Conservation (phyloP, 345 rosid species). For the Bruguiera gymnorhiza region DNA sequence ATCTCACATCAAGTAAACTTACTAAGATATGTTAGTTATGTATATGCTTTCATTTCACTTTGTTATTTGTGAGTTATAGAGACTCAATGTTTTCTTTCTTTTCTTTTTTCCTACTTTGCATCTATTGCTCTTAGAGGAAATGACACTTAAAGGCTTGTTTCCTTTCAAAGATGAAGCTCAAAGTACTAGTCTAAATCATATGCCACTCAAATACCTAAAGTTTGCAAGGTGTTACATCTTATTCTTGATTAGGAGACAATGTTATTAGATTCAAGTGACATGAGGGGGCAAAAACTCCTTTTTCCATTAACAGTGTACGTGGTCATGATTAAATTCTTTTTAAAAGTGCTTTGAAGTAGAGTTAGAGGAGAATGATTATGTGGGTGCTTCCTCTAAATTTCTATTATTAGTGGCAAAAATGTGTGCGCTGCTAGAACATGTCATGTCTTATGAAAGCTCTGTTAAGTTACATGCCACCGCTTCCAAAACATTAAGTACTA, state of each 20-base stretch:
- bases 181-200: conserved; percentile 34
- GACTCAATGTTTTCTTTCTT: background rate
- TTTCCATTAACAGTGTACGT: conserved; percentile 70
- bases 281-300: conserved; percentile 67
- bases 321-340: conserved; percentile 70
- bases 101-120: conserved; percentile 5
- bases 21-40: too few relatives aligned
- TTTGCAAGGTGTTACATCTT: conserved; percentile 66
- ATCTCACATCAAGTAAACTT: background rate
- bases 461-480: conserved; percentile 80
- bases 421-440: conserved; percentile 81
- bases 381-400: conserved; percentile 54
- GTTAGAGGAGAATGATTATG: conserved; percentile 47
- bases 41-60: conserved; percentile 3
- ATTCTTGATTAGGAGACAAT: conserved; percentile 73
- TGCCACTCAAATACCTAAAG: conserved; percentile 55
- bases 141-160: conserved; percentile 84
- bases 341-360: conserved; percentile 79
- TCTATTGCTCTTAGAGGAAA: conserved; percentile 46
- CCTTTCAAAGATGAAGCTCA: conserved; percentile 51
- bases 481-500: conserved; percentile 64
- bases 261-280: conserved; percentile 61
- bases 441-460: conserved; percentile 78
- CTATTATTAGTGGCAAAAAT: conserved; percentile 56
- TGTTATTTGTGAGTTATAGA: conserved; percentile 5